A percentile compares a stretch with the other conserved stretches of the same genome.
Evolutionary conservation across 1,284 basidiomycete species (phyloP).

Genomic region (Heterobasidion occidentale): DNA sequence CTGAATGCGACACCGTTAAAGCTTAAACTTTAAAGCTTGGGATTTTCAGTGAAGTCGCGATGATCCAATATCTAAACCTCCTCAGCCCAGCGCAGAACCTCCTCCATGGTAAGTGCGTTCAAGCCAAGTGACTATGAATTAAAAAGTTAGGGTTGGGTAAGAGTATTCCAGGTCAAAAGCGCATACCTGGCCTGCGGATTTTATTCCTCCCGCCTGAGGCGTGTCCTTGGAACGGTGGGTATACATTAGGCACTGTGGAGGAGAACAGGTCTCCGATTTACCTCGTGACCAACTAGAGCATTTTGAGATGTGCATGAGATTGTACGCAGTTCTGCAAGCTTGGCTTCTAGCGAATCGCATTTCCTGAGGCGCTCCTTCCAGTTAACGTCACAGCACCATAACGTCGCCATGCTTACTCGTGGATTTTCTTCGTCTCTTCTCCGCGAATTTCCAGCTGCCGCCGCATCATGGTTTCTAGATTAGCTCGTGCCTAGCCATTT

Average conservation of each 20-base stretch:
- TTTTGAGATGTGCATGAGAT: conserved; percentile 19
- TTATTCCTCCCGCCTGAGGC: neutral
- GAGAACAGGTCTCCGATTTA: neutral
- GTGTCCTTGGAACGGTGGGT: neutral
- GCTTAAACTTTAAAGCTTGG: too few relatives aligned
- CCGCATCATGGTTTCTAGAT: conserved; percentile 70
- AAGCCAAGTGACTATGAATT: conserved; percentile 6
- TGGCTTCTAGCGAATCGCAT: conserved; percentile 60
- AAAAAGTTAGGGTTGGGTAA: neutral
- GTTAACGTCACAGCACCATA: conserved; percentile 15
- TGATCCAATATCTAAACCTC: conserved; percentile 10
- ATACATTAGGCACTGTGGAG: neutral
- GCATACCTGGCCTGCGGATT: conserved; percentile 3
- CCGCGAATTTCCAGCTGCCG: conserved; percentile 61
- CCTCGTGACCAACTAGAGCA: neutral
- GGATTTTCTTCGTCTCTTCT: conserved; percentile 58
- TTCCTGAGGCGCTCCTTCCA: conserved; percentile 34
- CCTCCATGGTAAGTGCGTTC: conserved; percentile 23
- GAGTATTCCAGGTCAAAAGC: neutral
- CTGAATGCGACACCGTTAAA: too few relatives aligned
- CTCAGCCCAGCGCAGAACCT: conserved; percentile 58
- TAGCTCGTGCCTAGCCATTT: conserved; percentile 49
- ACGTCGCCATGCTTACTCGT: conserved; percentile 33
- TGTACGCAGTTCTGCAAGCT: conserved; percentile 43
- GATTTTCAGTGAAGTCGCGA: too few relatives aligned